Base-by-base conservation (phyloP, 73 alveolate genomes). In the Symbiodinium natans region DNA sequence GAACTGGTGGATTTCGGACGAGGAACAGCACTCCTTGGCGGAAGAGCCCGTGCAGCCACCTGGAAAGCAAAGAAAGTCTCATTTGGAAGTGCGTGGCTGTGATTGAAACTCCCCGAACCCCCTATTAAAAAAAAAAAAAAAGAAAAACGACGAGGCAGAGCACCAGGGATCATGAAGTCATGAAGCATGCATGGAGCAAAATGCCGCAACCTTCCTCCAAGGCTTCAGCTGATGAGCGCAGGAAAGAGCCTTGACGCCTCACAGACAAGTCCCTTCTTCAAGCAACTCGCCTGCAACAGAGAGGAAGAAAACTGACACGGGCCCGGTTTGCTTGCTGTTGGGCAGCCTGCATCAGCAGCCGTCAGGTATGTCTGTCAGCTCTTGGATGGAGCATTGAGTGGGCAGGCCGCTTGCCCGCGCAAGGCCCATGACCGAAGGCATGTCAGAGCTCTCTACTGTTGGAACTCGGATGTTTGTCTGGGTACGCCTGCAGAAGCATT, bases 371-470 rank as follows among this genome's bases (percentile, higher is more conserved):
- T 88, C 33, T 88, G 95, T 83, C 25, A 59, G 73, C 41, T 88
- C 71, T 86, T 88, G 85, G 95, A 88, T 40, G 85, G 95, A 9
- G 95, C 95, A 5, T 40, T 88, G 86, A 63, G 48, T 43, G 86
- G 95, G n/a, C 71, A 88, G 41, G 95, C 31, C 48, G 21, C 94
- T 15, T 39, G 41, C 82, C 48, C 33, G 48, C 48, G 21, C 23
- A 39, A n/a, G n/a, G 71, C 71, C 23, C 71, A 52, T 52, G 71
- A 52, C 27, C 71, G 27, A 52, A 21, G n/a, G n/a, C n/a, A n/a
- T n/a, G n/a, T n/a, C n/a, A n/a, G n/a, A n/a, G n/a, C n/a, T n/a
- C n/a, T n/a, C n/a, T n/a, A n/a, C n/a, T n/a, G n/a, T n/a, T n/a
- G n/a, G n/a, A n/a, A n/a, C n/a, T n/a, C n/a, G n/a, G n/a, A n/a